Evolutionary conservation across 306 rosid genomes (phyloP), one percentile per base, ranked within the genome.

Genomic region (Heteromeles arbutifolia): DNA sequence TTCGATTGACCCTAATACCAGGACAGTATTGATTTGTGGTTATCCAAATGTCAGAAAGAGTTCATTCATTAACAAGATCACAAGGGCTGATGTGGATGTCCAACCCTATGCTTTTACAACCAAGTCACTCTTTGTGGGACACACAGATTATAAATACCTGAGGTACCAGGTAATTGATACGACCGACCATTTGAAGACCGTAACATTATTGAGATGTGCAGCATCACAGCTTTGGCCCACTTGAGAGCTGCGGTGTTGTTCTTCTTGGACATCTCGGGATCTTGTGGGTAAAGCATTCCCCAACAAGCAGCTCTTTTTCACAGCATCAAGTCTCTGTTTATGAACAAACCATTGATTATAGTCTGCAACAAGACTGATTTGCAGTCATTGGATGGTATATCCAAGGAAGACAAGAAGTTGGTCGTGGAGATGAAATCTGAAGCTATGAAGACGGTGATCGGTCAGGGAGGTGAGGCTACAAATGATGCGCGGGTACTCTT

Each of bases 101-200:
- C 98, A 93, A 79, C 98, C 97, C 3, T 93, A 93, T 82, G 97
- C 98, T 25, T 93, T 93, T 74, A 93, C 98, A 13, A 93, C 98
- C 11, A 93, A 91, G 90, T 91, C 97, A 28, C 89, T 93, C 65
- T 93, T 93, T 70, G 92, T 93, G 2, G 98, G 97, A 64, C 98
- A 93, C 80, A 91, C 98, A 0, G 97, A 93, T 74, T 93, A 88
- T 54, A 91, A 89, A 72, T 93, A 89, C 82, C 81, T 89, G 57
- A 89, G 97, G 86, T 93, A 89, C 79, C 98, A 91, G 79, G 97
- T 93, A 28, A 93, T 93, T 72, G 97, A 93, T 79, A 93, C 98
- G 97, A 93, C 74, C 80, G 98, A 63, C 98, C 98, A 4, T 91
- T 93, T 67, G 98, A 93, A 72, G 96, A 88, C 74, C 90, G 97